Percentiles rank a stretch among this genome's conserved stretches.
phyloP scores from a whole-genome alignment of 2,329 filamentous ascomycete species.

The Microdochium trichocladiopsis region DNA sequence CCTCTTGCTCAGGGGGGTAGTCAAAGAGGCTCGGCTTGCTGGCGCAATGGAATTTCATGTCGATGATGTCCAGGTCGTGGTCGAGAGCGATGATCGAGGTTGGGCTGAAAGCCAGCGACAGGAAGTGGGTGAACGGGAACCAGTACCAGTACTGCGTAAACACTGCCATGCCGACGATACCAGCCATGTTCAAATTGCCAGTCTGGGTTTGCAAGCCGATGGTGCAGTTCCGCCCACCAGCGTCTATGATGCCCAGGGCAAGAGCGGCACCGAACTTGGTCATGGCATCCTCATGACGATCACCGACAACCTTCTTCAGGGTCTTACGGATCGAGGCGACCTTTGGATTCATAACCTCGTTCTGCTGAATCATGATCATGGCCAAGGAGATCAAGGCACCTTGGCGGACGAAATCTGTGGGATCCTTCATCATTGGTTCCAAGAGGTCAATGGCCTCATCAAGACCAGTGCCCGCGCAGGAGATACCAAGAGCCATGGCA shows the following conservation, averaged over 20 bases:
- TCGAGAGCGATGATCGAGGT: constrained; percentile 94
- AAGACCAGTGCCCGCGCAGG: constrained; percentile 90
- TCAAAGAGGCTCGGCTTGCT: constrained; percentile 94
- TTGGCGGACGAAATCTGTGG: constrained; percentile 95
- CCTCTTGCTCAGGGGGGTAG: constrained; percentile 93
- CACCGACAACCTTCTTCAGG: constrained; percentile 85
- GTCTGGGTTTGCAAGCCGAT: constrained; percentile 97
- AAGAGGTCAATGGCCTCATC: constrained; percentile 95
- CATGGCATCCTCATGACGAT: constrained; percentile 98
- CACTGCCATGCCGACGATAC: constrained; percentile 94
- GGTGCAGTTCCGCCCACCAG: constrained; percentile 95
- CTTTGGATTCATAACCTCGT: constrained; percentile 97
- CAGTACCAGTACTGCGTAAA: constrained; percentile 99
- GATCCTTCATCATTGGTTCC: constrained; percentile 99
- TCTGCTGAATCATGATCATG: constrained; percentile 99
- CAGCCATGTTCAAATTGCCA: constrained; percentile 97
- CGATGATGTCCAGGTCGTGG: constrained; percentile 85
- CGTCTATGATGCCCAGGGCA: constrained; percentile 94
- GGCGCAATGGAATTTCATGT: constrained; percentile 93
- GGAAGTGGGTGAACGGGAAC: constrained; percentile 98
- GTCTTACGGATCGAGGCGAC: constrained; percentile 86
- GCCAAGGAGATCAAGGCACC: constrained; percentile 88
- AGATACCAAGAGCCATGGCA: constrained; percentile 96
- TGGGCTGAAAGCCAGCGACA: constrained; percentile 92
- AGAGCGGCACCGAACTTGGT: constrained; percentile 96